Percentiles rank a stretch among this genome's conserved stretches.
These are phyloP conservation scores for Atalantia buxifolia DNA, from an alignment of 345 rosid species.

Conservation along the genomic window DNA sequence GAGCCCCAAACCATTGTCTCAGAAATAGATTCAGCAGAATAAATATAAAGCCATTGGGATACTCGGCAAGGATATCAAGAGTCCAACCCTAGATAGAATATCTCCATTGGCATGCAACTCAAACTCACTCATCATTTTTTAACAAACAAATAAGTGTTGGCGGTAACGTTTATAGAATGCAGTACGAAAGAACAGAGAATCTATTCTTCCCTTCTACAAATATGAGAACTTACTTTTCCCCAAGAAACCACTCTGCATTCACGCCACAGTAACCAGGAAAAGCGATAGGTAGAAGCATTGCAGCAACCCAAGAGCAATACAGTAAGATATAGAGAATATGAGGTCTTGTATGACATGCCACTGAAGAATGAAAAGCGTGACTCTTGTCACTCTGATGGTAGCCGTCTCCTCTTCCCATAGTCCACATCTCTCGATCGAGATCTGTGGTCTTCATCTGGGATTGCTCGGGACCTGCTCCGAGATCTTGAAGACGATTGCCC, in stretches of 20 bases:
- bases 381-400: conserved; percentile 42
- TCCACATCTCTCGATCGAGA: conserved; percentile 73
- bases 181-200: conserved; percentile 22
- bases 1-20: background rate
- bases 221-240: conserved; percentile 50
- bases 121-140: conserved; percentile 21
- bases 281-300: background rate
- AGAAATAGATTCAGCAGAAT: conserved; percentile 7
- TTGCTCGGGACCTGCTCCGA: conserved; percentile 64
- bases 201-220: conserved; percentile 29
- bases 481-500: conserved; percentile 64
- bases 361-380: conserved; percentile 7
- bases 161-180: conserved; percentile 26
- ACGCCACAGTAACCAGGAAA: conserved; percentile 16
- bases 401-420: conserved; percentile 71
- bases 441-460: conserved; percentile 63
- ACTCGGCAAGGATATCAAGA: conserved; percentile 13
- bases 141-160: conserved; percentile 32
- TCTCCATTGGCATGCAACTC: conserved; percentile 26
- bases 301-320: conserved; percentile 23
- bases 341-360: conserved; percentile 7
- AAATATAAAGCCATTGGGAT: conserved; percentile 18
- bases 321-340: background rate
- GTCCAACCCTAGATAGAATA: conserved; percentile 24
- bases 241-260: conserved; percentile 25